Base-by-base conservation (phyloP, 371 early-diverging fungal species). In the Enteropsectra breve region DNA sequence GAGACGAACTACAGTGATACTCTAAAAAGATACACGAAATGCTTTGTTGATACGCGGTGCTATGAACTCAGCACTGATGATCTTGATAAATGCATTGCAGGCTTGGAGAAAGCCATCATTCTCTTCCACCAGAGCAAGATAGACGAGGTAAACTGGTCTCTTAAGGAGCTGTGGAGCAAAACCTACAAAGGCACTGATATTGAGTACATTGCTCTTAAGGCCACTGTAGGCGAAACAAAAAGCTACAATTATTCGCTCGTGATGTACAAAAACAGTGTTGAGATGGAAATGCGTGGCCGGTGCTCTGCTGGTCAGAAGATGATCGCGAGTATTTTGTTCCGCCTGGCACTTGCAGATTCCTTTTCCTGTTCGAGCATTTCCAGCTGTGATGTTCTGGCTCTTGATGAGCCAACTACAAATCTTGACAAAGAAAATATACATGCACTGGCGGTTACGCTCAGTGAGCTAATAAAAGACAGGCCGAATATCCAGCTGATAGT, bases 391-490 rank as follows among this genome's bases (percentile, higher is more conserved):
- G 85, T 96, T n/a, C 77, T 98, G 47, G 90, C 96, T 0, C 79
- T 98, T 50, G 97, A 98, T 78, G 98, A 97, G 72, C 98, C 99
- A 0, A 97, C 99, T 0, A 97, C 98, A 0, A 97, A 97, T 76
- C 79, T 99, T 21, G 99, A 99, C 78, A 83, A 84, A 43, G 90
- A 84, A 3, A 96, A 97, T 74, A 87, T 94, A 46, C 83, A 86
- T 62, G 87, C 87, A 58, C 81, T 99, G 63, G 97, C 97, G 0
- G 79, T 81, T 28, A 87, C 87, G 24, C 76, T 98, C 15, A 83
- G 80, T 6, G 38, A 56, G 18, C 34, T 72, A 13, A 68, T 68
- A 8, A 64, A 66, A 45, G 46, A 63, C 38, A 91, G 92, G 73
- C 72, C 82, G 54, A 91, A 91, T 77, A 93, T 96, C 72, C 99